These are phyloP conservation scores for Apophysomyces elegans DNA, from an alignment of 371 early-diverging fungal genomes.

Conservation along the genomic window DNA sequence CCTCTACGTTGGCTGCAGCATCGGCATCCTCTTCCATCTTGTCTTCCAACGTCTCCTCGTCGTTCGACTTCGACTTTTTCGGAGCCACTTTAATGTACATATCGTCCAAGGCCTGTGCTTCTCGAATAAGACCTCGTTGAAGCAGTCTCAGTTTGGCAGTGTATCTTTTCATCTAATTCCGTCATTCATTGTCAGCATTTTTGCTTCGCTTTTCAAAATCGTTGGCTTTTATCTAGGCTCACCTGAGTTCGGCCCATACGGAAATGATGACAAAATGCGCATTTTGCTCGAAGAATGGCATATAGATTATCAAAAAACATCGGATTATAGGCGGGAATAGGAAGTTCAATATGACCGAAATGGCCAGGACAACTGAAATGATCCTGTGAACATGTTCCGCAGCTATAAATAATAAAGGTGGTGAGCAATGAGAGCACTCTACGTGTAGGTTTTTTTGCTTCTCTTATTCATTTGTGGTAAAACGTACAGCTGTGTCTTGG, in stretches of 20 bases:
- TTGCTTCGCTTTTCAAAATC: neutral
- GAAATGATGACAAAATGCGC: constrained; percentile 92
- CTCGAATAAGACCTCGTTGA: constrained; percentile 78
- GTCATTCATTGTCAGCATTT: neutral
- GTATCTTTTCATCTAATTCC: constrained; percentile 45
- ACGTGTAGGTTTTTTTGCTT: no score
- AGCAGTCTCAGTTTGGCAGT: constrained; percentile 74
- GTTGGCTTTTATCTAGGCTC: constrained; percentile 19
- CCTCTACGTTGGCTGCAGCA: constrained; percentile 49
- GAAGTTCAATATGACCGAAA: constrained; percentile 99
- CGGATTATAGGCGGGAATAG: constrained; percentile 96
- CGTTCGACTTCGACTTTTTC: constrained; percentile 49
- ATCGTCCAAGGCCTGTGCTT: constrained; percentile 83
- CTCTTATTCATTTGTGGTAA: neutral
- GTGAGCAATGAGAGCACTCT: neutral
- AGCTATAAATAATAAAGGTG: constrained; percentile 51
- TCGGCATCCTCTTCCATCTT: constrained; percentile 57
- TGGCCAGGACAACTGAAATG: constrained; percentile 96
- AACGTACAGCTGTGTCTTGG: constrained; percentile 73
- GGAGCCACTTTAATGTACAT: constrained; percentile 41
- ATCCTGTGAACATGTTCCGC: constrained; percentile 88
- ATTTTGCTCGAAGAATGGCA: constrained; percentile 85
- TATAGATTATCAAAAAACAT: constrained; percentile 90
- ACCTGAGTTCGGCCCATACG: constrained; percentile 73
- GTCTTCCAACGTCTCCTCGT: constrained; percentile 47